Base-by-base conservation (phyloP, 495 filamentous ascomycete genomes). In the Cenococcum geophilum region DNA sequence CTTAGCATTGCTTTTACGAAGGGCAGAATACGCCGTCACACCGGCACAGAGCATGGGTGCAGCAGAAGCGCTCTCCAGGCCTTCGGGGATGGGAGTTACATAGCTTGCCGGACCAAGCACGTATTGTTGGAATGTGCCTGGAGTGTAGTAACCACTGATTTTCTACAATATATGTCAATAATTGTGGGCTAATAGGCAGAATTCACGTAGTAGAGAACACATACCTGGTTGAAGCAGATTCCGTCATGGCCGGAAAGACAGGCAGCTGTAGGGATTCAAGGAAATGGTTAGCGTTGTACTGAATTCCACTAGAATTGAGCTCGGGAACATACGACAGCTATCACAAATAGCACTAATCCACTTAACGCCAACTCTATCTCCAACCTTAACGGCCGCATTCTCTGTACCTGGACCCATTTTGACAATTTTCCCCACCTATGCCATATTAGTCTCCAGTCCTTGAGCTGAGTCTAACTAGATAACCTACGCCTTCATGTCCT, bases 81-180 rank as follows among this genome's bases (percentile, higher is more conserved):
- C 73, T 4, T 86, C 85, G 5, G 86, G 86, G 70, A 89, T 86
- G 1, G 83, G 83, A 1, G 85, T 88, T 21, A 88, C 84, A 65
- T 88, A 76, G 66, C 79, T 80, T 4, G 84, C 84, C 5, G 83
- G 81, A 0, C 79, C 80, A 1, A 86, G 59, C n/a, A 80, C 79
- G 66, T 88, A 89, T 71, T 88, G 83, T 70, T 87, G 85, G 72
- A 90, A 89, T 23, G 85, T 89, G 35, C 86, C 86, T 0, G 85
- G 85, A 27, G 76, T 75, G 62, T 80, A 79, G 71, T 79, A 81
- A 22, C 78, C 68, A 9, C 63, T 67, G 16, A 71, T 52, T 65
- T 69, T 71, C 60, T 67, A 50, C 14, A 9, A 16, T 14, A 40
- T 12, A n/a, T 43, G 18, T n/a, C 37, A 49, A 9, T 18, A 11